phyloP scores from a whole-genome alignment of 257 asterid species.

The Lycium barbarum region DNA sequence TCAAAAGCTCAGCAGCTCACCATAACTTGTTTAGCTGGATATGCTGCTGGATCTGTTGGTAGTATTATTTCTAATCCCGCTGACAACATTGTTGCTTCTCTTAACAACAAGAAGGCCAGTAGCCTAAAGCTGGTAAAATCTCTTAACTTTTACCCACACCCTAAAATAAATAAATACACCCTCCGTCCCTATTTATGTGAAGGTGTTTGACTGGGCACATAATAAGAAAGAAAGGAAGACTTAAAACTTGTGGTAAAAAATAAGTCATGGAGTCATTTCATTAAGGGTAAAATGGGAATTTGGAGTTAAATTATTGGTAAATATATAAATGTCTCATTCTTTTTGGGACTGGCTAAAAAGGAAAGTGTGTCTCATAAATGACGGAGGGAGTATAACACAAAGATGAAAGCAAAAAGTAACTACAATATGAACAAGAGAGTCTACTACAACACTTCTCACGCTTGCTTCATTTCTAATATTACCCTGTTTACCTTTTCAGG shows the following conservation, averaged over 20 bases:
- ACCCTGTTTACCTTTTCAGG: slow-evolving; percentile 35
- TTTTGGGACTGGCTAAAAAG: too few species aligned
- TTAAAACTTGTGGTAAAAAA: too few species aligned
- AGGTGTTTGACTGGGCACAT: too few species aligned
- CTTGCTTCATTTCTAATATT: slow-evolving; percentile 6
- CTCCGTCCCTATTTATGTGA: too few species aligned
- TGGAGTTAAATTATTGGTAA: too few species aligned
- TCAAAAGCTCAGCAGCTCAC: slow-evolving; percentile 54
- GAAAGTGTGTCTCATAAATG: too few species aligned
- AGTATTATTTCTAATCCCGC: slow-evolving; percentile 54
- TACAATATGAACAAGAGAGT: background rate
- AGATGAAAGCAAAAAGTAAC: background rate
- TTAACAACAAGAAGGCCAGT: slow-evolving; percentile 41
- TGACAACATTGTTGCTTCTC: slow-evolving; percentile 52
- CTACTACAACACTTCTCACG: background rate
- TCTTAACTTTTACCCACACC: background rate
- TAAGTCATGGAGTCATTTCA: too few species aligned
- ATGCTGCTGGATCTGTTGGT: slow-evolving; percentile 58
- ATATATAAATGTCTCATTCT: too few species aligned
- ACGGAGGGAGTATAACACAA: background rate
- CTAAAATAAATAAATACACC: background rate
- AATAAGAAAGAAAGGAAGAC: too few species aligned
- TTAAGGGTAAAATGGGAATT: too few species aligned
- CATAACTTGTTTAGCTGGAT: slow-evolving; percentile 58
- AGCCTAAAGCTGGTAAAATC: slow-evolving; percentile 44